phyloP scores from a whole-genome alignment of 129 eudicot genomes.

The Calendula officinalis region DNA sequence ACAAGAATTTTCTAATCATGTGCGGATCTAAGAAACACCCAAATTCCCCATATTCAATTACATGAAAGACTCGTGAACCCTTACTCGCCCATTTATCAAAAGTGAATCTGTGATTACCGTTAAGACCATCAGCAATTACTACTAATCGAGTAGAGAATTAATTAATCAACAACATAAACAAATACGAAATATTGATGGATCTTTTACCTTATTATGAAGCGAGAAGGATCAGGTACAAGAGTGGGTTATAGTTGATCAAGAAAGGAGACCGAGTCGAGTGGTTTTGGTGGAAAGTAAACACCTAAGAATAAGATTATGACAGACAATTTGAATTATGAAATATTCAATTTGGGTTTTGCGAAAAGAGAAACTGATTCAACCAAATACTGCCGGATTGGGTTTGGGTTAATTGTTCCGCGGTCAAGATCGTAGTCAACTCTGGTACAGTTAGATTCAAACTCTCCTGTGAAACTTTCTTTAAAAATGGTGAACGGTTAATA shows the following conservation, averaged over 20 bases:
- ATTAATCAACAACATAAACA: neutral
- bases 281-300: slow-evolving; percentile 19
- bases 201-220: neutral
- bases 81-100: neutral
- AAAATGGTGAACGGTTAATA: too few species aligned
- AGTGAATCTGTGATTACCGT: neutral
- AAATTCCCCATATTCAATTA: neutral
- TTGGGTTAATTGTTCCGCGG: neutral
- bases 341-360: slow-evolving; percentile 22
- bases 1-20: neutral
- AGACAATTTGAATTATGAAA: neutral
- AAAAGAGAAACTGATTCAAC: slow-evolving; percentile 14
- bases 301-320: neutral
- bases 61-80: slow-evolving; percentile 1
- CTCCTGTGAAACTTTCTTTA: too few species aligned
- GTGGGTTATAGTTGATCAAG: slow-evolving; percentile 11
- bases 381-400: neutral
- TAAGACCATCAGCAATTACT: neutral
- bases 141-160: slow-evolving; percentile 8
- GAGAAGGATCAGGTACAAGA: neutral
- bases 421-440: too few species aligned
- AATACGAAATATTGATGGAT: neutral
- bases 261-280: slow-evolving; percentile 25
- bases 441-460: too few species aligned
- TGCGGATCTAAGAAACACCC: neutral